Percentiles rank a stretch among this genome's conserved stretches.
Evolutionary conservation across 768 basidiomycete genomes (phyloP).

Genomic region (Tricholoma terreum): DNA sequence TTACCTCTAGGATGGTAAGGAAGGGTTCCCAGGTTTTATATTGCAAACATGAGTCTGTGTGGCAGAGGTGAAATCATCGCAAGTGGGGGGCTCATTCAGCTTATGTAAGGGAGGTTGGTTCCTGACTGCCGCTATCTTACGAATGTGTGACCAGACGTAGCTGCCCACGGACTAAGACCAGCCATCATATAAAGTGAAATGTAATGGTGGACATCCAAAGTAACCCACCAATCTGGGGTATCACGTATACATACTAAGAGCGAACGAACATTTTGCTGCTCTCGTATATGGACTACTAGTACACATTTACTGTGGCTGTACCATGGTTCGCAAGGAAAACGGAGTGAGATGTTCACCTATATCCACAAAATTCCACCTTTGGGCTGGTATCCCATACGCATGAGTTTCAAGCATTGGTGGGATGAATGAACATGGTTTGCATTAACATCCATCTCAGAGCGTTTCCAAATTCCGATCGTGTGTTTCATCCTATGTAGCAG

Average conservation of each 20-base stretch:
- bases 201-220: neutral
- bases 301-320: no score
- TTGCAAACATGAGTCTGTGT: no score
- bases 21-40: no score
- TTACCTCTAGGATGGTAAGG: no score
- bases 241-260: neutral
- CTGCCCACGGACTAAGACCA: neutral
- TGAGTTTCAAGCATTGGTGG: conserved; percentile 1
- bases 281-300: conserved; percentile 4
- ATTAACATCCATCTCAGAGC: conserved; percentile 96
- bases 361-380: conserved; percentile 97
- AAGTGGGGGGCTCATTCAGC: no score
- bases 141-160: neutral
- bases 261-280: neutral
- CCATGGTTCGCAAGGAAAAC: no score
- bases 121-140: no score
- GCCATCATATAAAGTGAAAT: neutral
- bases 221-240: neutral
- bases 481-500: conserved; percentile 96
- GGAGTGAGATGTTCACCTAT: conserved; percentile 58
- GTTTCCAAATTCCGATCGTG: conserved; percentile 95
- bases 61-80: no score
- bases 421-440: conserved; percentile 53
- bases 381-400: conserved; percentile 56
- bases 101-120: no score